Conservation (phyloP, 2,329 filamentous ascomycete genomes). For the Trichoderma cornu-damae region DNA sequence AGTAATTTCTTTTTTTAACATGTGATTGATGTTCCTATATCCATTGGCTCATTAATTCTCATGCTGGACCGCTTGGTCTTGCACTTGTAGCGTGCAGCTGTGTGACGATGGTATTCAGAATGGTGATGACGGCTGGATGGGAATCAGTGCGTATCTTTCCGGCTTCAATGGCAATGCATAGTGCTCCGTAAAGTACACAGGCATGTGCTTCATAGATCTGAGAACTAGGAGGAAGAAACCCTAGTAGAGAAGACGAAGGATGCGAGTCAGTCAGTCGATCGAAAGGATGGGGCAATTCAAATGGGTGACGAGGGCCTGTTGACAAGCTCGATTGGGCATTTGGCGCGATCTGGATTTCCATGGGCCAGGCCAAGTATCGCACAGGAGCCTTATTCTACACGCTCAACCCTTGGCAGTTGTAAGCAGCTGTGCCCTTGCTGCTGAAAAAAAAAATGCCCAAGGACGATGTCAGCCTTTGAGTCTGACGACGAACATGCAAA, state of each 20-base stretch:
- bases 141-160: not conserved
- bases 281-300: not conserved
- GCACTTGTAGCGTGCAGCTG: not conserved
- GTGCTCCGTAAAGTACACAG: not conserved
- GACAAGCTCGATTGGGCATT: conserved; percentile 22
- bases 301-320: conserved; percentile 23
- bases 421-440: too few relatives aligned
- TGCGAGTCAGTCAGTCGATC: not conserved
- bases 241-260: not conserved
- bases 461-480: too few relatives aligned
- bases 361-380: not conserved
- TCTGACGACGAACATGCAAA: too few relatives aligned
- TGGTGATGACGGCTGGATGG: not conserved
- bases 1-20: not conserved
- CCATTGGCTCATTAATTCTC: not conserved
- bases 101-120: not conserved
- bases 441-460: too few relatives aligned
- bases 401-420: too few relatives aligned
- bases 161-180: not conserved
- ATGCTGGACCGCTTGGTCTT: not conserved
- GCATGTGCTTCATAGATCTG: not conserved
- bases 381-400: too few relatives aligned
- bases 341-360: conserved; percentile 8
- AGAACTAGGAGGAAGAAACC: not conserved
- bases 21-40: not conserved